Evolutionary conservation across 2,329 filamentous ascomycete species (phyloP), one percentile per base, ranked within the genome.

Genomic region (Cladophialophora psammophila): DNA sequence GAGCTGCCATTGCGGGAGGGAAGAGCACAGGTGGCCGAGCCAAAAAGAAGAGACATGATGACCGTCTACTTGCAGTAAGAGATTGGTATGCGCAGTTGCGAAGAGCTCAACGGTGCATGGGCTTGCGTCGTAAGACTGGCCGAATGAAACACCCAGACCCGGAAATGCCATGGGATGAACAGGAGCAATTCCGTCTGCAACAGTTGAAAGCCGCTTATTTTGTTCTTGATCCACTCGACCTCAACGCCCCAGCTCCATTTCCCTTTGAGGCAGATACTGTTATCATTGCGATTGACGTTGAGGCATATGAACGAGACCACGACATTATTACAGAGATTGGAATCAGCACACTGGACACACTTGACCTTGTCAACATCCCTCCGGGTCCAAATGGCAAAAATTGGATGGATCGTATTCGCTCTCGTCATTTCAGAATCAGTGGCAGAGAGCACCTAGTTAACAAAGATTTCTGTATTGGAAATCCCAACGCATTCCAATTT

Each of bases 281-380:
- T 7, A 90, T 97, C 72, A 82, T 97, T 66, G 88, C 86, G 69
- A 83, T 98, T 53, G 95, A 99, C 73, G 82, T 95, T 36, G 95
- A 99, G 78, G 88, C 90, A 1, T 92, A 89, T 65, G 95, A 99
- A 77, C 79, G 80, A 26, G 82, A 86, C 53, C 86, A 88, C 12
- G 81, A 84, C 38, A 81, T 86, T 12, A 85, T 98, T 66, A 96
- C 94, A 0, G 95, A 99, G 77, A 84, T 99, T 45, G 95, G 95
- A 0, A 83, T 99, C 48, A 90, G 92, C 1, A 89, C 90, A 2
- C 82, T 98, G 0, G 93, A 98, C 76, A 93, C 91, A 0, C 76
- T 80, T 20, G 83, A 87, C 59, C 77, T 93, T 26, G 73, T 78
- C 0, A 79, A 77, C 7, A 68, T 88, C 0, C 74, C 86, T 0